Conservation (phyloP, 2,329 filamentous ascomycete species). For the Claviceps pusilla region DNA sequence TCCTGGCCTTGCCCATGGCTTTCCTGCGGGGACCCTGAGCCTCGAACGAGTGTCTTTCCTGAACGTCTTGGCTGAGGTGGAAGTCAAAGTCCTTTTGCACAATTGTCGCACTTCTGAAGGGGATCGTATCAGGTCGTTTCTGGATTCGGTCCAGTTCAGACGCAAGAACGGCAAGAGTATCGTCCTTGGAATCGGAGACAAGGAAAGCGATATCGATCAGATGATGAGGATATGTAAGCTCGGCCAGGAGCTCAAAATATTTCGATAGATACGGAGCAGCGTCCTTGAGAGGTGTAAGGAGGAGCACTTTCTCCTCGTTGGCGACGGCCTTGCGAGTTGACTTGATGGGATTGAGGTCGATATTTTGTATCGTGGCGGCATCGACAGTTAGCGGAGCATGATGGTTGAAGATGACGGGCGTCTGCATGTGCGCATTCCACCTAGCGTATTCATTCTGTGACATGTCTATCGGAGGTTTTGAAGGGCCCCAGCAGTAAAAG, state of each 20-base stretch:
- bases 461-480: slow-evolving; percentile 94
- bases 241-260: slow-evolving; percentile 83
- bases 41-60: slow-evolving; percentile 70
- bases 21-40: slow-evolving; percentile 84
- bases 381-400: slow-evolving; percentile 80
- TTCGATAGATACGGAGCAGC: slow-evolving; percentile 67
- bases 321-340: slow-evolving; percentile 64
- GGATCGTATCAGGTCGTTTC: slow-evolving; percentile 59
- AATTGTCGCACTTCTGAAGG: slow-evolving; percentile 73
- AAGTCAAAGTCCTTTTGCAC: slow-evolving; percentile 85
- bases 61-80: slow-evolving; percentile 59
- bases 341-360: slow-evolving; percentile 73
- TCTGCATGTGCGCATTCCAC: slow-evolving; percentile 80
- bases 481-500: slow-evolving; percentile 93
- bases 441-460: slow-evolving; percentile 74
- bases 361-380: slow-evolving; percentile 57
- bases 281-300: slow-evolving; percentile 86
- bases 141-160: slow-evolving; percentile 82
- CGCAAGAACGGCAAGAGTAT: slow-evolving; percentile 74
- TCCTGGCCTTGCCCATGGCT: slow-evolving; percentile 76
- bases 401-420: slow-evolving; percentile 91
- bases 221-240: slow-evolving; percentile 85
- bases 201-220: slow-evolving; percentile 92
- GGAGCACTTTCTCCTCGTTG: slow-evolving; percentile 77
- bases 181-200: slow-evolving; percentile 79